Conservation (phyloP, 257 asterid species). For the Apocynum venetum region DNA sequence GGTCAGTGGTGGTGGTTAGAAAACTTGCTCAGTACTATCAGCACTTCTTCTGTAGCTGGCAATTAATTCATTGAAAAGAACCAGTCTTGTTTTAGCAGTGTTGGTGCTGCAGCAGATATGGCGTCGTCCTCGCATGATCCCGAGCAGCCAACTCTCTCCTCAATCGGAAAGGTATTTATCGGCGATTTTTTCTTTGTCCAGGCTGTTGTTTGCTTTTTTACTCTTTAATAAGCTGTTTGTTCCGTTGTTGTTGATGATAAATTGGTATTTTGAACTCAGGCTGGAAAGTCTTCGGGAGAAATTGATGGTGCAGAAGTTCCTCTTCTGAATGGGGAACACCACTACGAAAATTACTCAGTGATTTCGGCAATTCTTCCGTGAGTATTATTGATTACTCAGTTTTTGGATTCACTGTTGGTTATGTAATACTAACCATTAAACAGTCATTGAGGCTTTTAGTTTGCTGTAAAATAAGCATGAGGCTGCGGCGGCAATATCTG, state of each 20-base stretch:
- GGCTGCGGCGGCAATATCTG: neutral
- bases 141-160: constrained; percentile 30
- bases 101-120: neutral
- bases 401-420: neutral
- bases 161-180: constrained; percentile 29
- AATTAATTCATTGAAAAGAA: neutral
- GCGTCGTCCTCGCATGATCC: constrained; percentile 14
- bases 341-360: constrained; percentile 53
- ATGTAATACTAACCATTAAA: neutral
- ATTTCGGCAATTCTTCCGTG: constrained; percentile 69
- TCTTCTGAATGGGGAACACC: constrained; percentile 37
- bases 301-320: constrained; percentile 42
- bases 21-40: neutral
- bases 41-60: neutral
- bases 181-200: neutral
- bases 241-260: neutral
- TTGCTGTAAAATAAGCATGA: neutral
- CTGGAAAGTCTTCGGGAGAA: constrained; percentile 36
- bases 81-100: neutral
- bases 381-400: constrained; percentile 23
- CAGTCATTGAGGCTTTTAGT: neutral
- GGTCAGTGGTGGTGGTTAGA: neutral
- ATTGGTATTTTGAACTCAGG: constrained; percentile 28
- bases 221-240: neutral
- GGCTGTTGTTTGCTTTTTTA: neutral